Evolutionary conservation across 305 asterid genomes (phyloP).

Genomic region (Coffea humblotiana): DNA sequence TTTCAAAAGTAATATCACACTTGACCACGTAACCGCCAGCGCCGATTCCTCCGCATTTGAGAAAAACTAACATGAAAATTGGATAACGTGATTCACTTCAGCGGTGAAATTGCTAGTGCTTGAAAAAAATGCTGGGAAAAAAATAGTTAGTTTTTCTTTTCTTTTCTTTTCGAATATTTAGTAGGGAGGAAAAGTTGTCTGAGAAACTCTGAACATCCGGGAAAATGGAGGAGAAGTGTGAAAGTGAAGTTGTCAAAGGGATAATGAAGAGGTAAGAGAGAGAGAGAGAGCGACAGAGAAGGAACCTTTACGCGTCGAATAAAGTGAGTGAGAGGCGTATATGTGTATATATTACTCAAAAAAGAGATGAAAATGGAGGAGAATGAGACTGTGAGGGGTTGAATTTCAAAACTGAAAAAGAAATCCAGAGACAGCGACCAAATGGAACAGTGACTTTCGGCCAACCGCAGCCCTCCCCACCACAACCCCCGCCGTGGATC

Average conservation of each 20-base stretch:
- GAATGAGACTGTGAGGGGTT: neutral
- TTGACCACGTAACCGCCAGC: constrained; percentile 18
- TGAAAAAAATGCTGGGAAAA: too few species aligned
- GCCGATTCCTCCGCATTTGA: constrained; percentile 8
- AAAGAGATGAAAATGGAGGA: neutral
- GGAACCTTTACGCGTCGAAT: constrained; percentile 37
- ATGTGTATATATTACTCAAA: constrained; percentile 3
- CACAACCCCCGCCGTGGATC: neutral
- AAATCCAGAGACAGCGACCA: constrained; percentile 16
- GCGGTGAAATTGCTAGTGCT: constrained; percentile 18
- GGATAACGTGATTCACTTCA: neutral
- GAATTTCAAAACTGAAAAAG: constrained; percentile 18
- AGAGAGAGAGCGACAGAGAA: constrained; percentile 15
- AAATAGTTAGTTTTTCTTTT: too few species aligned
- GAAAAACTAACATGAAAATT: neutral
- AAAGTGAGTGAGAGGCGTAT: constrained; percentile 4
- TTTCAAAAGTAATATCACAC: constrained; percentile 1
- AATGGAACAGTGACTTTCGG: constrained; percentile 17
- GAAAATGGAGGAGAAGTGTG: neutral
- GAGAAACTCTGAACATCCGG: too few species aligned
- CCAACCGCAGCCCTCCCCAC: constrained; percentile 2
- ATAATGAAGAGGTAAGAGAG: neutral
- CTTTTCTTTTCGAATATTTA: too few species aligned
- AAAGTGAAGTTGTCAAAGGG: neutral
- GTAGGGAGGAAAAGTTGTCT: neutral